Base-by-base conservation (phyloP, 2,329 filamentous ascomycete genomes). In the Lachnellula subtilissima region DNA sequence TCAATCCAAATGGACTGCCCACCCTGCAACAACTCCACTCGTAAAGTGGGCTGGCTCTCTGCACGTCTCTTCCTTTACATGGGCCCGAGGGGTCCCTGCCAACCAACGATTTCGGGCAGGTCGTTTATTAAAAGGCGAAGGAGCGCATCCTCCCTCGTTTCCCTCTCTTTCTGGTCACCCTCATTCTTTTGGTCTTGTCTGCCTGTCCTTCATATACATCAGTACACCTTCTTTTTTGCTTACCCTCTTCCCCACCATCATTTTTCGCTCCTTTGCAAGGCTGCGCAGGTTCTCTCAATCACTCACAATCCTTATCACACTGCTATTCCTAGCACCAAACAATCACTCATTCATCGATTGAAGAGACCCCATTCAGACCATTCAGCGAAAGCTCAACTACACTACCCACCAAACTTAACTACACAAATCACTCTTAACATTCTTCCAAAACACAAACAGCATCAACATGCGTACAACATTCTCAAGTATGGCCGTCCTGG, bases 381-480 rank as follows among this genome's bases (percentile, higher is more conserved):
- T 25, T 25, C 37, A 50, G 48, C 54, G 14, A 46, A n/a, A 45
- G 43, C 23, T 47, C 23, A 47, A 22, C 17, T 23, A 49, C 12
- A 43, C 36, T 2, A 2, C 28, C 39, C 12, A 48, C 28, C 35
- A 17, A 19, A n/a, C 14, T 35, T 43, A 50, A 25, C 25, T 25
- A 25, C 25, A 6, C 25, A 23, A 50, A 32, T 32, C 8, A 28
- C 7, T 28, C 19, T 28, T 28, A 28, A 28, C 7, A 28, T 28
- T 28, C 8, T 1, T 8, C 25, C 23, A 43, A 52, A 52, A 19
- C 32, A 22, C 40, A 23, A 17, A 11, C 9, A 51, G 23, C 46
- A 22, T 37, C 47, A 52, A 58, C 22, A 69, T 69, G 67, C 67
- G 62, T 57, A 63, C 59, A 50, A 56, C 61, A 8, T 56, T 67